phyloP scores from a whole-genome alignment of 805 yeast genomes.

The Phaffomyces opuntiae region DNA sequence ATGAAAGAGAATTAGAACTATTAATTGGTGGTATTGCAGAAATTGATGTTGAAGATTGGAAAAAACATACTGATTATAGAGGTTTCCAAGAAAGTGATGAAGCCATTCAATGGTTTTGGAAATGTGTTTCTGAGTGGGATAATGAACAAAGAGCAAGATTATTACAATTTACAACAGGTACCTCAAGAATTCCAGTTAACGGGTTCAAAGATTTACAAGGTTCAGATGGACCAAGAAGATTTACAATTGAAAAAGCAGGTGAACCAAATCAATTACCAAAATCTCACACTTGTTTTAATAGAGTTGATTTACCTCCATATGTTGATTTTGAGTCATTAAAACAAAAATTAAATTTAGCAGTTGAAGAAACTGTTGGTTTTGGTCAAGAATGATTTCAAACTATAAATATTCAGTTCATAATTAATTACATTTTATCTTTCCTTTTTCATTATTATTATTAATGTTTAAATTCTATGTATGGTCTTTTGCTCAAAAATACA shows the following conservation, averaged over 20 bases:
- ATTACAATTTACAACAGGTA: conserved; percentile 96
- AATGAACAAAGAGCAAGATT: conserved; percentile 93
- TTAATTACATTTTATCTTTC: no score
- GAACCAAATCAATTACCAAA: conserved; percentile 89
- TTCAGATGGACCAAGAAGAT: conserved; percentile 98
- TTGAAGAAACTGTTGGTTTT: conserved; percentile 97
- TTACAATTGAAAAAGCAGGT: conserved; percentile 97
- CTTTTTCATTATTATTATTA: no score
- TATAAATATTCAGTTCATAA: no score
- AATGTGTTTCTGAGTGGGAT: conserved; percentile 88
- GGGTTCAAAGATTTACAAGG: conserved; percentile 99
- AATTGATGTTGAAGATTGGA: conserved; percentile 98
- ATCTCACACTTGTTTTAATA: conserved; percentile 97
- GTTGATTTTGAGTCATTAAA: conserved; percentile 74
- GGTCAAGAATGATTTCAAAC: conserved; percentile 73
- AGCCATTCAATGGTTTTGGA: conserved; percentile 99
- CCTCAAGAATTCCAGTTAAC: conserved; percentile 97
- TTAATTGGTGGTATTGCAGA: conserved; percentile 98
- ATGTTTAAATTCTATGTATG: no score
- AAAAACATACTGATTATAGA: conserved; percentile 96
- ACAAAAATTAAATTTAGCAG: conserved; percentile 90
- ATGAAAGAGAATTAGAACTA: conserved; percentile 94
- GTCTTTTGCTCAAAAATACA: no score
- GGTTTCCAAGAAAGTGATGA: conserved; percentile 96
- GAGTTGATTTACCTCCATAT: conserved; percentile 97